Evolutionary conservation across 306 rosid genomes (phyloP).

Genomic region (barrel medic (Medicago truncatula)): MtrunA17r5.0-ANR NC_053045.1:3272501-3273000

Average conservation of each 20-base stretch:
- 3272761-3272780: conserved; percentile 60
- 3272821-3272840: conserved; percentile 65
- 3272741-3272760: conserved; percentile 70
- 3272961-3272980: not conserved
- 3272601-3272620: conserved; percentile 78
- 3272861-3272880: conserved; percentile 91
- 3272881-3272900: conserved; percentile 94
- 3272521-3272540: conserved; percentile 81
- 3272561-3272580: conserved; percentile 87
- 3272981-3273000: conserved; percentile 42
- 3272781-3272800: conserved; percentile 59
- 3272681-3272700: conserved; percentile 76
- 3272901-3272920: conserved; percentile 91
- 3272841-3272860: conserved; percentile 82
- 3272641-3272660: conserved; percentile 82
- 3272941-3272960: conserved; percentile 51
- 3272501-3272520: conserved; percentile 81
- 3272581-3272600: conserved; percentile 97
- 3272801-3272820: conserved; percentile 42
- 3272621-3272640: conserved; percentile 75
- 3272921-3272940: conserved; percentile 65
- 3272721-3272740: conserved; percentile 74
- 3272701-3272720: conserved; percentile 51
- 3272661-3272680: conserved; percentile 92
- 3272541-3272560: conserved; percentile 60